These are phyloP conservation scores for Collybia sordida DNA, from an alignment of 768 basidiomycete genomes.

Conservation along the genomic window DNA sequence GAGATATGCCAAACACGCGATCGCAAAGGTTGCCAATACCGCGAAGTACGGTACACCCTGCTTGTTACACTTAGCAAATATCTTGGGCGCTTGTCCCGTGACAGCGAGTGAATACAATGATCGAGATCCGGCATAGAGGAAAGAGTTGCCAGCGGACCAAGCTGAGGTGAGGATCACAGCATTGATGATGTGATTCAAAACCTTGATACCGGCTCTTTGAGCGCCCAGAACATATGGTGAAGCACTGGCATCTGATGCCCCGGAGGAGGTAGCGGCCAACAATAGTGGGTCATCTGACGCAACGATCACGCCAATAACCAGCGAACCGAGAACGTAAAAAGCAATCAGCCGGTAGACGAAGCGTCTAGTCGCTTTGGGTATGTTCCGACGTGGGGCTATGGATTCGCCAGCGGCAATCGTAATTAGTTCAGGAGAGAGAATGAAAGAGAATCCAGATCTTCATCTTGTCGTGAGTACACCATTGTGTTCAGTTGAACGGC, in stretches of 20 bases:
- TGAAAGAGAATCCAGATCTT: too few species aligned
- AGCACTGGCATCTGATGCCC: constrained; percentile 47
- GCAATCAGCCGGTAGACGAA: constrained; percentile 63
- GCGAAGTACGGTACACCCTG: constrained; percentile 61
- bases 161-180: constrained; percentile 64
- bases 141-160: constrained; percentile 56
- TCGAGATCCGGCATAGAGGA: constrained; percentile 62
- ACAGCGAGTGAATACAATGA: constrained; percentile 58
- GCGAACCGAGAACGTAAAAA: constrained; percentile 60
- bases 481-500: too few species aligned
- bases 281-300: constrained; percentile 55
- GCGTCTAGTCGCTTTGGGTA: constrained; percentile 62
- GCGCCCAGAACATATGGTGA: constrained; percentile 64
- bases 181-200: constrained; percentile 59
- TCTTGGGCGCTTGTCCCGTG: constrained; percentile 57
- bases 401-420: constrained; percentile 70
- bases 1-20: constrained; percentile 47
- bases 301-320: constrained; percentile 63
- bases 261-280: constrained; percentile 32
- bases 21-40: constrained; percentile 42
- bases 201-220: constrained; percentile 55
- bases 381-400: constrained; percentile 54
- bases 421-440: constrained; percentile 44
- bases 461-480: too few species aligned
- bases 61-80: constrained; percentile 62